Conservation (phyloP, 2,329 filamentous ascomycete genomes). For the Colletotrichum plurivorum region DNA sequence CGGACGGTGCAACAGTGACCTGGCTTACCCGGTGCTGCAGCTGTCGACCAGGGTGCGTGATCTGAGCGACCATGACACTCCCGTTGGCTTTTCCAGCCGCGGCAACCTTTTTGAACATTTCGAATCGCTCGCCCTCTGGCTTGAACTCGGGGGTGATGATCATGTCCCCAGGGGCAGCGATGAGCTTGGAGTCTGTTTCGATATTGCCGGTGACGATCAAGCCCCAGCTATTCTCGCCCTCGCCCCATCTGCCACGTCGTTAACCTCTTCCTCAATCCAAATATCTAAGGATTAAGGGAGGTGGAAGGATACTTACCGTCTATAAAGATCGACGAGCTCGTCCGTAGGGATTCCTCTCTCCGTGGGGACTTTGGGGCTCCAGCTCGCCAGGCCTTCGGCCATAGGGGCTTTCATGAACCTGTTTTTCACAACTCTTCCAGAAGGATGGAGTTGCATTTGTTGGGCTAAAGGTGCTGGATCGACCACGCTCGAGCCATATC, state of each 20-base stretch:
- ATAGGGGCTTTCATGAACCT: constrained; percentile 78
- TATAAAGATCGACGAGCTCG: constrained; percentile 67
- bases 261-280: background rate
- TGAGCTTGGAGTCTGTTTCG: constrained; percentile 73
- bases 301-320: constrained; percentile 47
- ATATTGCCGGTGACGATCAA: constrained; percentile 75
- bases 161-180: constrained; percentile 69
- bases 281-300: background rate
- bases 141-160: constrained; percentile 69
- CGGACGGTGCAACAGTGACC: constrained; percentile 58
- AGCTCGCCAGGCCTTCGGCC: constrained; percentile 75
- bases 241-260: constrained; percentile 63
- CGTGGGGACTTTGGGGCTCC: constrained; percentile 66
- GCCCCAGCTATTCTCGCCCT: constrained; percentile 63
- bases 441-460: background rate
- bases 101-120: constrained; percentile 71
- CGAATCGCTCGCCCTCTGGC: constrained; percentile 71
- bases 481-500: background rate
- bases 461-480: background rate
- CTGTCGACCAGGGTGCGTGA: constrained; percentile 75
- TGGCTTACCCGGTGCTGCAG: constrained; percentile 49
- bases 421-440: constrained; percentile 60
- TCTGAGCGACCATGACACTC: constrained; percentile 71
- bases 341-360: constrained; percentile 60
- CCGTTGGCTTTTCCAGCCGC: constrained; percentile 69